These are phyloP conservation scores for Trifolium dubium DNA, from an alignment of 306 rosid genomes.

Conservation along the genomic window DNA sequence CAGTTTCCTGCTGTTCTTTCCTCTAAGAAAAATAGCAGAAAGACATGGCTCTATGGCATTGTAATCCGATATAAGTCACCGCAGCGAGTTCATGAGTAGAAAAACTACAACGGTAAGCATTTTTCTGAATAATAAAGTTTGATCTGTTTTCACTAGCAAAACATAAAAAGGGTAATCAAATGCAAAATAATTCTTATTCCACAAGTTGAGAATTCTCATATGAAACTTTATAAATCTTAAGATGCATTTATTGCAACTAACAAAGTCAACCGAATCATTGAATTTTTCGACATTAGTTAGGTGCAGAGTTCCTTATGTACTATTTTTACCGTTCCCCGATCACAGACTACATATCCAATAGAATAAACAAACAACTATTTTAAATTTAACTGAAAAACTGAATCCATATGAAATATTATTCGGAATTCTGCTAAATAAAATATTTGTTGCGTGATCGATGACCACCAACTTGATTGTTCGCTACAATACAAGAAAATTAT, in stretches of 20 bases:
- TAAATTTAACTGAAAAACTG: background rate
- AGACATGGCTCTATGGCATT: background rate
- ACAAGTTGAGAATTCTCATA: background rate
- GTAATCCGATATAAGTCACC: background rate
- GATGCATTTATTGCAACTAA: slow-evolving; percentile 3
- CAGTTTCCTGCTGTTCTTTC: background rate
- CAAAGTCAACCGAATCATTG: slow-evolving; percentile 26
- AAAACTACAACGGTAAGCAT: background rate
- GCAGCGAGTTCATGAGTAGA: slow-evolving; percentile 12
- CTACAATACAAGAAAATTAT: background rate
- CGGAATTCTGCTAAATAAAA: slow-evolving; percentile 1
- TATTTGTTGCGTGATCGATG: slow-evolving; percentile 20
- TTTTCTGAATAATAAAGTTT: slow-evolving; percentile 12
- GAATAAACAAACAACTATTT: background rate
- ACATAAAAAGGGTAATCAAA: background rate
- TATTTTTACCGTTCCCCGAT: background rate
- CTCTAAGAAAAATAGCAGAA: background rate
- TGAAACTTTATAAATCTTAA: background rate
- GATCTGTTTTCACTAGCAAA: background rate
- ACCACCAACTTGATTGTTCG: slow-evolving; percentile 33
- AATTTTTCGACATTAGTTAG: background rate
- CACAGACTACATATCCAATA: background rate
- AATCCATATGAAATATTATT: background rate
- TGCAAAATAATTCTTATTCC: background rate
- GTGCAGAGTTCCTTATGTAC: background rate